A percentile compares a stretch with the other conserved stretches of the same genome.
phyloP scores from a whole-genome alignment of 306 rosid genomes.

The Begonia peltatifolia region DNA sequence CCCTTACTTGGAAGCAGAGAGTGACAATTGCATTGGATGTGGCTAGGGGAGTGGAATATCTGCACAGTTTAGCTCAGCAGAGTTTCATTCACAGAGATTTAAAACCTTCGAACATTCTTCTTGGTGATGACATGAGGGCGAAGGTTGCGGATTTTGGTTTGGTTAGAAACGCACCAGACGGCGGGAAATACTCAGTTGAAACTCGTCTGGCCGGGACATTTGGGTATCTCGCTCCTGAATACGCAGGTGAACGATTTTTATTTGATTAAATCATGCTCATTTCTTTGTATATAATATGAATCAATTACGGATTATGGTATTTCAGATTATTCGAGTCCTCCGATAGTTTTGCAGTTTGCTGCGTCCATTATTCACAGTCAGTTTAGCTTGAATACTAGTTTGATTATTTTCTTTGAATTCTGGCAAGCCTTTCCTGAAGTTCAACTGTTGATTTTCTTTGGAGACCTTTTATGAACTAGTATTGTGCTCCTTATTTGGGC shows the following conservation, averaged over 20 bases:
- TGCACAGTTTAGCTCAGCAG: constrained; percentile 82
- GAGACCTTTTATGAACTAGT: too few relatives aligned
- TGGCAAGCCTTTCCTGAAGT: too few relatives aligned
- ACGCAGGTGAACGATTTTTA: constrained; percentile 50
- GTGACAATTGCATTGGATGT: constrained; percentile 77
- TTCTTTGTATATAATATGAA: too few relatives aligned
- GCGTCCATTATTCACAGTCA: not conserved
- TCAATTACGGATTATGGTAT: too few relatives aligned
- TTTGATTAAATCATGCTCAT: too few relatives aligned
- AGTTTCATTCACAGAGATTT: constrained; percentile 88
- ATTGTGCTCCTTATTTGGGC: too few relatives aligned
- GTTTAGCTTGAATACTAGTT: not conserved
- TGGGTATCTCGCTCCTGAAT: constrained; percentile 95
- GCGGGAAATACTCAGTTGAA: constrained; percentile 77
- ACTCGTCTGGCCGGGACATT: constrained; percentile 91
- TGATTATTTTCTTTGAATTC: not conserved
- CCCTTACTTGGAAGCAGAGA: constrained; percentile 80
- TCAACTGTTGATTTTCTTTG: too few relatives aligned
- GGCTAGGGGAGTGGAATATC: constrained; percentile 78
- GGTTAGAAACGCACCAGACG: constrained; percentile 72
- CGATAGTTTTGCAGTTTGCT: too few relatives aligned
- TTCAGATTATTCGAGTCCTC: too few relatives aligned
- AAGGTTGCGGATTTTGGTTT: constrained; percentile 90
- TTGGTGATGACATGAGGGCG: constrained; percentile 79
- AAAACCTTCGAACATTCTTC: constrained; percentile 83